Percentiles rank a stretch among this genome's conserved stretches.
These are phyloP conservation scores for Solanum raphanifolium DNA, from an alignment of 257 asterid genomes.

Conservation along the genomic window DNA sequence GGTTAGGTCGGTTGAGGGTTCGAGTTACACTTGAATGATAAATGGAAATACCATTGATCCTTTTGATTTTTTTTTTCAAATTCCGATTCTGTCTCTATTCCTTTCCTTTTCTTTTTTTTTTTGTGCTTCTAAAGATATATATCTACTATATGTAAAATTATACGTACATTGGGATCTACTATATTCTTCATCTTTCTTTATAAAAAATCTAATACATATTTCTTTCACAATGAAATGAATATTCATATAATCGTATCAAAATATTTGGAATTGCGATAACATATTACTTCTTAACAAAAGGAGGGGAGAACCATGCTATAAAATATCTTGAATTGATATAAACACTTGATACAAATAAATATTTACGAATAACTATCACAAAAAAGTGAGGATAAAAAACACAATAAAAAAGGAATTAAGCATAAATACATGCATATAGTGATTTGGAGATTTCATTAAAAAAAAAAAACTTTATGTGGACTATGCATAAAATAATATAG, in stretches of 20 bases:
- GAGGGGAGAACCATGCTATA: neutral
- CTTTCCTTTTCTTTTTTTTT: neutral
- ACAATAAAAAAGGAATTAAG: neutral
- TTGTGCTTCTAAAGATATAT: neutral
- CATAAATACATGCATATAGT: neutral
- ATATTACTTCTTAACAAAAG: neutral
- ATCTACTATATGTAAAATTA: neutral
- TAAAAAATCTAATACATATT: neutral
- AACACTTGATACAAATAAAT: fast-evolving
- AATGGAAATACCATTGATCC: neutral
- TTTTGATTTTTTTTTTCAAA: no score
- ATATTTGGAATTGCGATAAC: neutral
- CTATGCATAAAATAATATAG: neutral
- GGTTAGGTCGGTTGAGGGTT: fast-evolving
- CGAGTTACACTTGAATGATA: neutral
- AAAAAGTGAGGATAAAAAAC: neutral
- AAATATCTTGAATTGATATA: neutral
- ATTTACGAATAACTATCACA: neutral
- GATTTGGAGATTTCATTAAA: neutral
- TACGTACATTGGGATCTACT: neutral
- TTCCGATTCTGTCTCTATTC: fast-evolving
- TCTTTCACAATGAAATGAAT: neutral
- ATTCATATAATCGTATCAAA: neutral
- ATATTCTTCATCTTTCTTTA: neutral
- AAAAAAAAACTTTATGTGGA: neutral